These are phyloP conservation scores for Botrytis cinerea DNA, from an alignment of 2,329 filamentous ascomycete genomes.

Conservation along the genomic window DNA sequence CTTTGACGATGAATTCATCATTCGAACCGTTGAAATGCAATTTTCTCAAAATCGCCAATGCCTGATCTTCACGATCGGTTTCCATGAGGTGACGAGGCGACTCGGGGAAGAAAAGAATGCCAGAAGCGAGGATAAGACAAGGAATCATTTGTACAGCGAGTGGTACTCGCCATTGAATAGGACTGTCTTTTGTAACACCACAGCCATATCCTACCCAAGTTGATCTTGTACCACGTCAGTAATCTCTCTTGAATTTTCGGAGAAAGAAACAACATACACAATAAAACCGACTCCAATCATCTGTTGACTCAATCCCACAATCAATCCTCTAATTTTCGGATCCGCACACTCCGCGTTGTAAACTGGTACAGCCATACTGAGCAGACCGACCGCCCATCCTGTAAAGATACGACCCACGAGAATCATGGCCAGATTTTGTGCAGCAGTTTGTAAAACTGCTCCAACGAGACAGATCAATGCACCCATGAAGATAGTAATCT, in stretches of 20 bases:
- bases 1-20: conserved; percentile 58
- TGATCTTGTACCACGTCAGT: conserved; percentile 44
- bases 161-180: conserved; percentile 38
- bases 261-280: conserved; percentile 28
- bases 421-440: conserved; percentile 54
- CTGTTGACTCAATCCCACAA: conserved; percentile 65
- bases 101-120: conserved; percentile 75
- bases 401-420: conserved; percentile 60
- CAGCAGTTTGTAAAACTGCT: conserved; percentile 60
- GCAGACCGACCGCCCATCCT: conserved; percentile 58
- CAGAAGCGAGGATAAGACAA: conserved; percentile 57
- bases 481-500: conserved; percentile 59
- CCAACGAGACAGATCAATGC: conserved; percentile 60
- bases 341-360: conserved; percentile 68
- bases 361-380: conserved; percentile 64
- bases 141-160: conserved; percentile 64
- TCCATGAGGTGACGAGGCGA: conserved; percentile 74
- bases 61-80: conserved; percentile 64
- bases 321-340: conserved; percentile 60
- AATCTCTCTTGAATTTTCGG: neutral
- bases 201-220: conserved; percentile 61
- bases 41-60: conserved; percentile 65
- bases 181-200: conserved; percentile 25
- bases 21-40: conserved; percentile 68
- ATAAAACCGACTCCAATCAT: conserved; percentile 63